Conservation (phyloP, 495 filamentous ascomycete genomes). For the Chlorociboria aeruginascens region DNA sequence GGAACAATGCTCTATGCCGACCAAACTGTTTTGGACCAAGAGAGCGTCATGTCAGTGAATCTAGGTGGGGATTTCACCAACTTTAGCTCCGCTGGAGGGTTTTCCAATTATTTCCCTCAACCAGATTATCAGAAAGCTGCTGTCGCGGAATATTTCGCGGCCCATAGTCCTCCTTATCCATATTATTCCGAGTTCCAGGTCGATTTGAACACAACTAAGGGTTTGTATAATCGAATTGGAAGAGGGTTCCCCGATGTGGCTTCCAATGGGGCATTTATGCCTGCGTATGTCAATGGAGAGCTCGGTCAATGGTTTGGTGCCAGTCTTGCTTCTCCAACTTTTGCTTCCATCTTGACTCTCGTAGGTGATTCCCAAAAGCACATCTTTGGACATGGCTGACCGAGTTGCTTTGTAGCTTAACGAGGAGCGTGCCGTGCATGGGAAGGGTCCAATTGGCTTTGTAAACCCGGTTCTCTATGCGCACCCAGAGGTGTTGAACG, state of each 20-base stretch:
- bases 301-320: slow-evolving; percentile 37
- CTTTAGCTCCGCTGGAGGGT: slow-evolving; percentile 30
- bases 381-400: neutral
- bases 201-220: slow-evolving; percentile 24
- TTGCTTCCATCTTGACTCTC: slow-evolving; percentile 35
- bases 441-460: slow-evolving; percentile 38
- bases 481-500: slow-evolving; percentile 32
- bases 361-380: slow-evolving; percentile 17
- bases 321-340: slow-evolving; percentile 43
- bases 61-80: neutral
- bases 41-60: slow-evolving; percentile 19
- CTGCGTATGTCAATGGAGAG: slow-evolving; percentile 31
- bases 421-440: slow-evolving; percentile 29
- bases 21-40: slow-evolving; percentile 20
- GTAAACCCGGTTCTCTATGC: slow-evolving; percentile 39
- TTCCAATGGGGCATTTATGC: slow-evolving; percentile 45
- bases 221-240: slow-evolving; percentile 27
- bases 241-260: slow-evolving; percentile 48
- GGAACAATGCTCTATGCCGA: slow-evolving; percentile 23
- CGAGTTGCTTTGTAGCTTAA: slow-evolving; percentile 17
- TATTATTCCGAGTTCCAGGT: slow-evolving; percentile 14
- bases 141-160: slow-evolving; percentile 11
- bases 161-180: slow-evolving; percentile 20
- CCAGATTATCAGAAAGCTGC: slow-evolving; percentile 26
- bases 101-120: slow-evolving; percentile 28